These are phyloP conservation scores for Micractinium sp. DNA, from an alignment of 139 green algal species.

Conservation along the genomic window DNA sequence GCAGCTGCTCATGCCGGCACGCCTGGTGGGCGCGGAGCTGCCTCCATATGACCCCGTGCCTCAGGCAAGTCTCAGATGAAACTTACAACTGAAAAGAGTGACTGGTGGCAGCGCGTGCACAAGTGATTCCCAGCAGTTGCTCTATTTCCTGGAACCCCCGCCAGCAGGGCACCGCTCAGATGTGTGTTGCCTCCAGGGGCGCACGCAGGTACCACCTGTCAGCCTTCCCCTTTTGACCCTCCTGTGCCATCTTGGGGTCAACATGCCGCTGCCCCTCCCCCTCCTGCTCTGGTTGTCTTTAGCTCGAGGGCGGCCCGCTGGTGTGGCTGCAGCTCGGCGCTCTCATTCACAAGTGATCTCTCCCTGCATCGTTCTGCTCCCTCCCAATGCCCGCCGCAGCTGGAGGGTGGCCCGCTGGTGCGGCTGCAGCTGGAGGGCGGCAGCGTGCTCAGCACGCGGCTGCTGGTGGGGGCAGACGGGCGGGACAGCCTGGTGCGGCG, in stretches of 20 bases:
- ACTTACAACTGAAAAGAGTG: background rate
- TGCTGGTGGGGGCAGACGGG: conserved; percentile 86
- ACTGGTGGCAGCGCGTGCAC: background rate
- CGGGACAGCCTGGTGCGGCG: conserved; percentile 55
- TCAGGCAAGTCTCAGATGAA: background rate
- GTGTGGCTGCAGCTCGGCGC: conserved; percentile 2
- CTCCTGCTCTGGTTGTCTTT: background rate
- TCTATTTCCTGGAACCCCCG: too few relatives aligned
- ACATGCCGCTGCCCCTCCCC: background rate
- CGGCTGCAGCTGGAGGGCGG: conserved; percentile 29
- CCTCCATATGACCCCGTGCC: background rate
- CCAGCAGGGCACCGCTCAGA: too few relatives aligned
- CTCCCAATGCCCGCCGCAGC: background rate
- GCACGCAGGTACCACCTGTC: too few relatives aligned
- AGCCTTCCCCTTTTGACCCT: too few relatives aligned
- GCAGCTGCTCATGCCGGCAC: conserved; percentile 1
- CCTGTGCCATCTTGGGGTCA: too few relatives aligned
- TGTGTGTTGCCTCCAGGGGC: too few relatives aligned
- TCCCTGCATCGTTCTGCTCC: background rate
- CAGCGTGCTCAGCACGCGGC: conserved; percentile 27
- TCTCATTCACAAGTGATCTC: background rate
- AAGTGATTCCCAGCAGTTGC: background rate
- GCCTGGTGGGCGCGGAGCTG: background rate
- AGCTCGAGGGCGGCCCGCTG: background rate
- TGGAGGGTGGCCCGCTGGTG: background rate